phyloP scores from a whole-genome alignment of 2,329 filamentous ascomycete genomes.

The Taxawa tesnikishii region DNA sequence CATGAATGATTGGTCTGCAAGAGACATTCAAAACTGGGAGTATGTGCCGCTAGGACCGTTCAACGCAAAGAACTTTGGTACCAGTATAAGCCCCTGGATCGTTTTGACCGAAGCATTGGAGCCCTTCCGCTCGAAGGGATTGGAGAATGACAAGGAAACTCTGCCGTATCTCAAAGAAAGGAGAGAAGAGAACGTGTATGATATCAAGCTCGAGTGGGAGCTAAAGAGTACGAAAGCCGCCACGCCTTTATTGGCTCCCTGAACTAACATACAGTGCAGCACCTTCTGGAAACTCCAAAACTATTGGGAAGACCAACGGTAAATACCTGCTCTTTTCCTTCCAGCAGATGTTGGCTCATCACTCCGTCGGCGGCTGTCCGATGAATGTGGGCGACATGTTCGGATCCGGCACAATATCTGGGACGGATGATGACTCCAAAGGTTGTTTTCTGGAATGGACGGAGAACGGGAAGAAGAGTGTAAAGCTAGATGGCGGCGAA shows the following conservation, averaged over 20 bases:
- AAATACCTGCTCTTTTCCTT: conserved; percentile 70
- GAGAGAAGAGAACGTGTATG: conserved; percentile 47
- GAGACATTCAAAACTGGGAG: conserved; percentile 76
- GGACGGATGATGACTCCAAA: conserved; percentile 42
- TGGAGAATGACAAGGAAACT: conserved; percentile 42
- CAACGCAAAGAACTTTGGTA: conserved; percentile 73
- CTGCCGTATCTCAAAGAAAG: conserved; percentile 55
- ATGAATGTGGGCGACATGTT: conserved; percentile 63
- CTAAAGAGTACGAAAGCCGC: conserved; percentile 30
- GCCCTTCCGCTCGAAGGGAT: conserved; percentile 45
- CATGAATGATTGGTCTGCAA: conserved; percentile 79
- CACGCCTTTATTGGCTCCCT: neutral
- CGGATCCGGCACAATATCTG: conserved; percentile 69
- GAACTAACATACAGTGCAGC: conserved; percentile 14
- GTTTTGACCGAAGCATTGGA: conserved; percentile 65
- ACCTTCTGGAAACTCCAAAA: conserved; percentile 38
- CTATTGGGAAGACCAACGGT: conserved; percentile 48
- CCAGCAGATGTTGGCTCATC: conserved; percentile 71
- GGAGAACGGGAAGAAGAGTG: conserved; percentile 51
- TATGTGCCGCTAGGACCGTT: conserved; percentile 74
- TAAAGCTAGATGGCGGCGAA: conserved; percentile 52
- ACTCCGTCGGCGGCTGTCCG: conserved; percentile 63
- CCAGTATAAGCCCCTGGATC: conserved; percentile 67
- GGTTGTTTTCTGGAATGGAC: conserved; percentile 65
- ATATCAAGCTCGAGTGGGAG: conserved; percentile 58